Evolutionary conservation across 1,284 basidiomycete genomes (phyloP).

Genomic region (Stygiomarasmius scandens): DNA sequence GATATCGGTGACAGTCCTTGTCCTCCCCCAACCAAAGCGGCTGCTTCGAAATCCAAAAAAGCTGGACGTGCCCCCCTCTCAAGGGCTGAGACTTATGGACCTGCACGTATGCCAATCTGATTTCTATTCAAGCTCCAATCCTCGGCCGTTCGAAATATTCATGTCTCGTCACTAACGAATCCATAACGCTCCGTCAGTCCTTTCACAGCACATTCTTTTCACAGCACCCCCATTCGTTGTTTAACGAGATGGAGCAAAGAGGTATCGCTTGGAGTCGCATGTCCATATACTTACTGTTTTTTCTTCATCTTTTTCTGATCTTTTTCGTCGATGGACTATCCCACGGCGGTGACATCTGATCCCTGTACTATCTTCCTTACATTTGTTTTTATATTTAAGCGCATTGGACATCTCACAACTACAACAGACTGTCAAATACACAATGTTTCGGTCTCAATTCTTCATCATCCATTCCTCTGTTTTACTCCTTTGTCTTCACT

Average conservation of each 20-base stretch:
- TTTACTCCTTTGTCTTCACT: not conserved
- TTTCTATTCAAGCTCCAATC: conserved; percentile 23
- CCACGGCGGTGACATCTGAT: conserved; percentile 8
- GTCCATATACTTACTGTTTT: not conserved
- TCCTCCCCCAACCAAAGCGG: conserved; percentile 66
- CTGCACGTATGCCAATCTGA: conserved; percentile 47
- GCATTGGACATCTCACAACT: conserved; percentile 1
- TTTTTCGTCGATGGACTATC: conserved; percentile 12
- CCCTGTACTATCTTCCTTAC: conserved; percentile 16
- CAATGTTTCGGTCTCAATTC: not conserved
- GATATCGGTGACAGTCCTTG: conserved; percentile 82
- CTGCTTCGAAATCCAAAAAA: conserved; percentile 57
- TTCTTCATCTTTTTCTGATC: conserved; percentile 1
- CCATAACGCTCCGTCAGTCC: conserved; percentile 14
- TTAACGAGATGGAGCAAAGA: not conserved
- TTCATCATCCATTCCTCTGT: not conserved
- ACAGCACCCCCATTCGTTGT: not conserved
- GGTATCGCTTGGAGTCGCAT: not conserved
- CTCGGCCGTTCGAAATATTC: not conserved
- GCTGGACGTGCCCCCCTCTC: conserved; percentile 45
- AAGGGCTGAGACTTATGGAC: conserved; percentile 68
- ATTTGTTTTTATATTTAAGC: conserved; percentile 17
- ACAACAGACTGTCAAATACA: not conserved
- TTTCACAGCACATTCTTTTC: conserved; percentile 15
- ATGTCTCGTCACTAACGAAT: conserved; percentile 1